Percentiles rank a stretch among this genome's conserved stretches.
These are phyloP conservation scores for Pontederia crassipes DNA, from an alignment of 176 grass and related monocot genomes.

Conservation along the genomic window DNA sequence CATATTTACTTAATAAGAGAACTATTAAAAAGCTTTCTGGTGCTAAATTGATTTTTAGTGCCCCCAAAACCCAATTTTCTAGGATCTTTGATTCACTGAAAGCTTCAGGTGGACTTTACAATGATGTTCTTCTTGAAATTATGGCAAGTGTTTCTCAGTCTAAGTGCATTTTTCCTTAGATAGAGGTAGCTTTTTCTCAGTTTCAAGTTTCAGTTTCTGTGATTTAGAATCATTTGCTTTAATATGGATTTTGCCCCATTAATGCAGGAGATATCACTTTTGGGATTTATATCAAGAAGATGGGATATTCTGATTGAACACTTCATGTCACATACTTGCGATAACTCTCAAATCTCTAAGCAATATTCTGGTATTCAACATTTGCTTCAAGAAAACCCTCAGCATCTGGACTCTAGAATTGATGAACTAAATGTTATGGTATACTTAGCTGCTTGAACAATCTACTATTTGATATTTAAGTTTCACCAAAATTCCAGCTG, in stretches of 20 bases:
- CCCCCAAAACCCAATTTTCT: conserved; percentile 64
- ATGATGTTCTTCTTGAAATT: conserved; percentile 39
- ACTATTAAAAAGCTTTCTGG: conserved; percentile 53
- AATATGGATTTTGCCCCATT: background rate
- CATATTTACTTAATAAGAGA: conserved; percentile 53
- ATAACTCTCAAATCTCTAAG: conserved; percentile 60
- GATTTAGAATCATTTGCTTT: no score
- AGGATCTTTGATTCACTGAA: conserved; percentile 46
- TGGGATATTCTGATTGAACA: conserved; percentile 55
- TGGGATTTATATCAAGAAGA: conserved; percentile 45
- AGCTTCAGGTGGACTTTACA: conserved; percentile 16
- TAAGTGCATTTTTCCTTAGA: background rate
- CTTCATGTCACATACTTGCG: conserved; percentile 39
- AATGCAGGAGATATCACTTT: conserved; percentile 65
- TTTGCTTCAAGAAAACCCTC: conserved; percentile 34
- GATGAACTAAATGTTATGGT: conserved; percentile 35
- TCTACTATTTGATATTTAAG: background rate
- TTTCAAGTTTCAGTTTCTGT: no score
- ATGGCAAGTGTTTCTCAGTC: conserved; percentile 33
- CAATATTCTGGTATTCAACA: conserved; percentile 51
- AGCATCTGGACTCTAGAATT: conserved; percentile 14
- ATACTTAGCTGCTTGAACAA: background rate
- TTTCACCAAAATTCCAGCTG: no score
- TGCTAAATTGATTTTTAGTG: conserved; percentile 64
- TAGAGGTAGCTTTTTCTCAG: no score